phyloP scores from a whole-genome alignment of 352 stramenopile species.

The Globisporangium paroecandrum region DNA sequence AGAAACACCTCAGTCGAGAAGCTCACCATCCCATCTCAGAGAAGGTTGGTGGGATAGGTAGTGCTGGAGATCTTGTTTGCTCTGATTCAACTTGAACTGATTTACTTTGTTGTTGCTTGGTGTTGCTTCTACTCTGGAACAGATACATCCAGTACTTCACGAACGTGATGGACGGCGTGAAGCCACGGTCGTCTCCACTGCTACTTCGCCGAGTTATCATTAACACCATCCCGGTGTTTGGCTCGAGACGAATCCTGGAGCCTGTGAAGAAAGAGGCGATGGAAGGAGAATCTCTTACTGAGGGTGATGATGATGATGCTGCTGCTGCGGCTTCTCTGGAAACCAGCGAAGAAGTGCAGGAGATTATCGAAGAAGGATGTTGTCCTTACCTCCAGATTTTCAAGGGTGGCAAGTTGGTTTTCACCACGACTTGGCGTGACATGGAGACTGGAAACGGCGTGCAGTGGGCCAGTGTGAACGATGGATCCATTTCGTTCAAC shows the following conservation, averaged over 20 bases:
- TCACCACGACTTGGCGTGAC: slow-evolving; percentile 90
- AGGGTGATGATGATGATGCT: slow-evolving; percentile 16
- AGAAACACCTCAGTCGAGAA: slow-evolving; percentile 85
- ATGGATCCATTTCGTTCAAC: slow-evolving; percentile 92
- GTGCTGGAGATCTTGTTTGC: background rate
- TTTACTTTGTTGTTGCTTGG: slow-evolving; percentile 9
- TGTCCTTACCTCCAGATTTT: slow-evolving; percentile 98
- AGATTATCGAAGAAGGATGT: slow-evolving; percentile 87
- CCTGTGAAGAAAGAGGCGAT: slow-evolving; percentile 36
- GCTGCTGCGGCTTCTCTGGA: slow-evolving; percentile 7
- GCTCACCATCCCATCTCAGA: slow-evolving; percentile 96
- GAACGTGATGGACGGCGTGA: slow-evolving; percentile 96
- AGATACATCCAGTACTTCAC: slow-evolving; percentile 97
- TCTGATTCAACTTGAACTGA: background rate
- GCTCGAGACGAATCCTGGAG: slow-evolving; percentile 56
- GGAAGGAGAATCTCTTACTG: slow-evolving; percentile 26
- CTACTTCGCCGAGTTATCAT: slow-evolving; percentile 96
- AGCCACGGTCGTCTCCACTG: slow-evolving; percentile 92
- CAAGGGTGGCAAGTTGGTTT: slow-evolving; percentile 95
- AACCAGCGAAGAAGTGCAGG: slow-evolving; percentile 42
- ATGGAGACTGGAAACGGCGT: slow-evolving; percentile 86
- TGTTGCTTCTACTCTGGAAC: background rate
- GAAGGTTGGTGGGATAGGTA: slow-evolving; percentile 46
- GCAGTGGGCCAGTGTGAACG: slow-evolving; percentile 86
- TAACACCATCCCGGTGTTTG: slow-evolving; percentile 91